These are phyloP conservation scores for Ustilago esculenta DNA, from an alignment of 1,284 basidiomycete species.

Conservation along the genomic window DNA sequence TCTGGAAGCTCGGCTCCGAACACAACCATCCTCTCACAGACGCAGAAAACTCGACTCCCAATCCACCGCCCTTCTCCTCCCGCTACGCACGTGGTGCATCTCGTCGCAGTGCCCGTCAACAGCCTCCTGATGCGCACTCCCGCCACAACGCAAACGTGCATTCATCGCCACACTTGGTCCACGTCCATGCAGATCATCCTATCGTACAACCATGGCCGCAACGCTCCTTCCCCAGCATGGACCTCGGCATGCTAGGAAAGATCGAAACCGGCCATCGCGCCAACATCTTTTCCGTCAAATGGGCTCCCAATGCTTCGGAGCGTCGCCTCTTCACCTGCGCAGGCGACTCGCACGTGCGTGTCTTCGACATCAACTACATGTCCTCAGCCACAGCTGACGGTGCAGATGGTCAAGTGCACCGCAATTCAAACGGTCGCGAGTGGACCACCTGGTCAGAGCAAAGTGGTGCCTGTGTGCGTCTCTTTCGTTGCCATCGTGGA, in stretches of 20 bases:
- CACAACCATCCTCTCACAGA: constrained; percentile 61
- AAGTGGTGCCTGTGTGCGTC: constrained; percentile 47
- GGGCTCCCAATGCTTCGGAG: constrained; percentile 73
- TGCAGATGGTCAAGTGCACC: constrained; percentile 5
- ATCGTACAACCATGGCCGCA: constrained; percentile 26
- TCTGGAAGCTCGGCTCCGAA: constrained; percentile 74
- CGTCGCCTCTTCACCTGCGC: constrained; percentile 75
- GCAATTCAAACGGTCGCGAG: constrained; percentile 14
- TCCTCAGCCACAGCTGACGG: not conserved
- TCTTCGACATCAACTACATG: constrained; percentile 75
- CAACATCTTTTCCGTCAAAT: constrained; percentile 88
- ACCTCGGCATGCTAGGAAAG: constrained; percentile 30
- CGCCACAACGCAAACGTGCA: not conserved
- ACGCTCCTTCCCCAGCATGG: constrained; percentile 14
- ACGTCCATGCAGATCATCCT: constrained; percentile 65
- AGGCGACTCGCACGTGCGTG: constrained; percentile 80
- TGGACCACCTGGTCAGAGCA: constrained; percentile 24
- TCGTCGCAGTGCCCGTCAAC: constrained; percentile 1
- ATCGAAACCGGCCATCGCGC: constrained; percentile 72
- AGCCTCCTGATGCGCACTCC: not conserved
- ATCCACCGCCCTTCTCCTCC: not conserved
- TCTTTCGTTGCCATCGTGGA: constrained; percentile 62
- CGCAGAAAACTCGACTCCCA: not conserved
- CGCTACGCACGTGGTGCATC: constrained; percentile 1
- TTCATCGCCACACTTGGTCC: not conserved